phyloP scores from a whole-genome alignment of 106 monocot genomes.

The Narthecium ossifragum region DNA sequence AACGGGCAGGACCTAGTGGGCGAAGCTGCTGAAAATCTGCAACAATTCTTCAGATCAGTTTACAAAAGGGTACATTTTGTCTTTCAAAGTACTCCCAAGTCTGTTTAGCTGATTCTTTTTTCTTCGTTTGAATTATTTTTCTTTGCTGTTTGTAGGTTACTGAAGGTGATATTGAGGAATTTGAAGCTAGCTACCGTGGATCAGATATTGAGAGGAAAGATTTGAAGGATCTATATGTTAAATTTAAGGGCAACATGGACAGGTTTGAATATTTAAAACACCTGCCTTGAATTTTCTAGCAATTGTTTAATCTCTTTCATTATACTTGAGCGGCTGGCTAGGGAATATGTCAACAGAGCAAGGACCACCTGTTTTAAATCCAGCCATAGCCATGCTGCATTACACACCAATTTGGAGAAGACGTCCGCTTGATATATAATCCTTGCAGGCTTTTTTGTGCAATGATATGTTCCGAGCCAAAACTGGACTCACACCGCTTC shows the following conservation, averaged over 20 bases:
- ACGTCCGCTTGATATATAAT: no score
- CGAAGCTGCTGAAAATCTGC: constrained; percentile 68
- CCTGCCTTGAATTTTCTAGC: not conserved
- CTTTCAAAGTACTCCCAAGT: no score
- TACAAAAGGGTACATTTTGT: constrained; percentile 60
- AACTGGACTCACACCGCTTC: constrained; percentile 89
- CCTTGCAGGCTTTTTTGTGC: constrained; percentile 90
- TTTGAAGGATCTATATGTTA: constrained; percentile 65
- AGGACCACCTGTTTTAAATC: no score
- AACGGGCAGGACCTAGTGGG: constrained; percentile 59
- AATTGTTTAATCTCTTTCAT: no score
- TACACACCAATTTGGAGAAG: no score
- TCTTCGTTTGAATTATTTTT: not conserved
- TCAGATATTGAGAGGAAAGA: constrained; percentile 91
- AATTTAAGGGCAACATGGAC: constrained; percentile 87
- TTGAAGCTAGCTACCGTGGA: constrained; percentile 90
- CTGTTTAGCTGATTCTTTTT: no score
- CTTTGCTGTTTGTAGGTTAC: constrained; percentile 43
- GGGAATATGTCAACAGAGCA: no score
- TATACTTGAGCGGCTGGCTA: no score
- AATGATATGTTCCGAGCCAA: constrained; percentile 95
- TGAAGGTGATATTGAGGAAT: constrained; percentile 95
- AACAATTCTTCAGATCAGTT: constrained; percentile 70
- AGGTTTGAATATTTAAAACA: constrained; percentile 30
- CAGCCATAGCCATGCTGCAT: no score